Percentiles rank a stretch among this genome's conserved stretches.
These are phyloP conservation scores for Cercophora scortea DNA, from an alignment of 495 filamentous ascomycete genomes.

Conservation along the genomic window DNA sequence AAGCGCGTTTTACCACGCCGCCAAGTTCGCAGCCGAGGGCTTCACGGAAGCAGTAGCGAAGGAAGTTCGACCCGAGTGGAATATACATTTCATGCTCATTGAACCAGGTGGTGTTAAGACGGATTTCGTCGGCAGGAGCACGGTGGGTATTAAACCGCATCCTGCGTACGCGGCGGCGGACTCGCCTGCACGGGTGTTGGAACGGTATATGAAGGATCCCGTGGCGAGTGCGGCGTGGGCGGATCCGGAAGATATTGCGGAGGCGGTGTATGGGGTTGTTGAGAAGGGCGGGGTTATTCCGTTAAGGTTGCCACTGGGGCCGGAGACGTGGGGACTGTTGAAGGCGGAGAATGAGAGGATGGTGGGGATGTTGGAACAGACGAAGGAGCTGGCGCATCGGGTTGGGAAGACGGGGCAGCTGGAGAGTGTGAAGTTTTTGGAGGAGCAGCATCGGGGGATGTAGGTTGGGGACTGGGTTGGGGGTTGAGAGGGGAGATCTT, in stretches of 20 bases:
- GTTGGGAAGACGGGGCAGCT: slow-evolving; percentile 18
- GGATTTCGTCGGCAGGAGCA: slow-evolving; percentile 24
- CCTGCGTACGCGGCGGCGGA: slow-evolving; percentile 30
- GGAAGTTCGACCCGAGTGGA: slow-evolving; percentile 46
- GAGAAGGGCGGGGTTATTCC: slow-evolving; percentile 28
- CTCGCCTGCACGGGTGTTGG: slow-evolving; percentile 28
- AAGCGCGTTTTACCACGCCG: slow-evolving; percentile 46
- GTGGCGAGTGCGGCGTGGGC: slow-evolving; percentile 24
- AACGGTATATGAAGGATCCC: slow-evolving; percentile 24
- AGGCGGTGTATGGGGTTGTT: slow-evolving; percentile 30
- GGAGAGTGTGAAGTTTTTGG: slow-evolving; percentile 3
- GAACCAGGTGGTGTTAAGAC: slow-evolving; percentile 47
- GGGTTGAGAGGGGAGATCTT: too few relatives aligned
- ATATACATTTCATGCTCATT: slow-evolving; percentile 38
- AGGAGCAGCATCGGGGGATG: not conserved
- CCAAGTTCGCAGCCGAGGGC: slow-evolving; percentile 49
- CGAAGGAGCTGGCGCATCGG: slow-evolving; percentile 26
- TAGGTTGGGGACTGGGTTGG: too few relatives aligned
- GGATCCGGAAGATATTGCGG: slow-evolving; percentile 27
- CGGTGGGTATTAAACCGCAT: slow-evolving; percentile 18
- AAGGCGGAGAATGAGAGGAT: slow-evolving; percentile 25
- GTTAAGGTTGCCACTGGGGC: slow-evolving; percentile 36
- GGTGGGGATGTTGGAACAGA: slow-evolving; percentile 24
- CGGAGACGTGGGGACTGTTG: slow-evolving; percentile 32
- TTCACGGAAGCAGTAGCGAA: slow-evolving; percentile 46